Evolutionary conservation across 2,329 filamentous ascomycete species (phyloP), one percentile per base, ranked within the genome.

Genomic region (Mycogone perniciosa): DNA sequence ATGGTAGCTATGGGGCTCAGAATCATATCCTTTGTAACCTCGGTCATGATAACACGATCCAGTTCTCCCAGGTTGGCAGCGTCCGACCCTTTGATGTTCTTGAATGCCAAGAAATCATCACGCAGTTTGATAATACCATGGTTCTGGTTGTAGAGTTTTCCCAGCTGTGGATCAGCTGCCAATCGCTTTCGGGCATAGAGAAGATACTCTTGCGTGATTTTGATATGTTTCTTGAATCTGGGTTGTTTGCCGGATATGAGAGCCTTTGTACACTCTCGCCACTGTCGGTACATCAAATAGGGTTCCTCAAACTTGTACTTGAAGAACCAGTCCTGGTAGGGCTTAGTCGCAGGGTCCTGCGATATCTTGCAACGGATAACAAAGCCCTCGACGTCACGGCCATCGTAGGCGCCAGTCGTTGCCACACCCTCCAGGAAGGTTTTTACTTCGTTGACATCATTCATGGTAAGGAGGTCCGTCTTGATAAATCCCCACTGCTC

Each of bases 301-400:
- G 93, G 93, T 71, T 99, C 93, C 64, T 99, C 93, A 54, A 99
- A 99, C 72, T 99, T 99, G 80, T 91, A 99, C 71, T 99, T 99
- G 84, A 99, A 99, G 71, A 99, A 99, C 93, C 93, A 99, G 67
- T 99, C 91, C n/a, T 80, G 72, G 66, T 84, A 93, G 0, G 80
- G 78, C 2, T 67, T 67, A 10, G 67, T 64, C 1, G 69, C 71
- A 0, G 74, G 72, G 30, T 82, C 69, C n/a, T 69, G 63, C 11
- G 76, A 73, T 74, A 75, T 83, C 72, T 82, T 88, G 78, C 93
- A 97, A 50, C 93, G 85, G 59, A 99, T 86, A 51, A 99, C 93
- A 60, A 99, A 99, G 4, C 93, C 93, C 69, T 99, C 93, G 0
- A 96, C 92, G 59, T 97, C 92, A 48, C 91, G 86, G 7, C 91